Conservation (phyloP, 345 rosid genomes). For the Pistacia vera region DNA sequence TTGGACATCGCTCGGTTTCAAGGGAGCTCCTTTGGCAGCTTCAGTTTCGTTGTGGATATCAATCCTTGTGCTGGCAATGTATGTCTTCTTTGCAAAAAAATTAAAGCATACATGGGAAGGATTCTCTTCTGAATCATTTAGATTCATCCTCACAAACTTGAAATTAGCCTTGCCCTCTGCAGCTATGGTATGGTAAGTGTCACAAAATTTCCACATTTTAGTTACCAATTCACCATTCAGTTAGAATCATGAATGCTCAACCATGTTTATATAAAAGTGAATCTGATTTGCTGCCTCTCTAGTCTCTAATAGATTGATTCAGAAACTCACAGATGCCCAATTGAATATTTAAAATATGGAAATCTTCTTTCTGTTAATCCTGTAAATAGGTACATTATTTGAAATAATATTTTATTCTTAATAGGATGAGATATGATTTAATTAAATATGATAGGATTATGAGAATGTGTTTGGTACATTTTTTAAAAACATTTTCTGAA, state of each 20-base stretch:
- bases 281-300: too few relatives aligned
- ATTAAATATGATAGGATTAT: too few relatives aligned
- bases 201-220: neutral
- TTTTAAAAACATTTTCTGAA: too few relatives aligned
- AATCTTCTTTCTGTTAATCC: too few relatives aligned
- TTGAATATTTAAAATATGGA: too few relatives aligned
- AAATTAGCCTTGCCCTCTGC: conserved; percentile 71
- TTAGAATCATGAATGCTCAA: neutral
- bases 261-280: too few relatives aligned
- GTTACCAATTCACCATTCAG: neutral
- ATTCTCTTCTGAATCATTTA: conserved; percentile 42
- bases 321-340: too few relatives aligned
- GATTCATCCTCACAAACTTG: conserved; percentile 33
- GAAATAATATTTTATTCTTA: too few relatives aligned
- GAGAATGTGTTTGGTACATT: too few relatives aligned
- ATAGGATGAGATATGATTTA: too few relatives aligned
- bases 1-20: conserved; percentile 48
- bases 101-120: conserved; percentile 66
- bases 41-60: conserved; percentile 72
- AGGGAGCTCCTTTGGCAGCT: conserved; percentile 72
- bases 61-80: conserved; percentile 39
- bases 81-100: conserved; percentile 43
- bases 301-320: too few relatives aligned
- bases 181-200: conserved; percentile 75
- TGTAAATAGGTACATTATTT: too few relatives aligned